Conservation (phyloP, 257 asterid genomes). For the Ilex asprella region DNA sequence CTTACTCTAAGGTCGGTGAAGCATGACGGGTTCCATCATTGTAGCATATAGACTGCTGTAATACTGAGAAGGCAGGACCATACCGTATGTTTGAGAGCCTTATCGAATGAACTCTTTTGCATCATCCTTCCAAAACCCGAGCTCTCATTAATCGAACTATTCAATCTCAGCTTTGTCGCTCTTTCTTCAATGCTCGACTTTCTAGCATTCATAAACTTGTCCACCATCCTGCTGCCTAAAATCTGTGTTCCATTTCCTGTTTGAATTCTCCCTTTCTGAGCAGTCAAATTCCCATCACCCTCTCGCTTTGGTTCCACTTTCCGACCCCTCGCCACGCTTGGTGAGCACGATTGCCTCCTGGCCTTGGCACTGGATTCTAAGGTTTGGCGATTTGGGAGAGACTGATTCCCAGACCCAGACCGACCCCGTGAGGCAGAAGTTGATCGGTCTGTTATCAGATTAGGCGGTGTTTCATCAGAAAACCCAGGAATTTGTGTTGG, state of each 20-base stretch:
- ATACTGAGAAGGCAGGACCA: background rate
- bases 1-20: no score
- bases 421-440: conserved; percentile 2
- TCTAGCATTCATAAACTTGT: conserved; percentile 59
- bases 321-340: conserved; percentile 45
- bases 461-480: conserved; percentile 42
- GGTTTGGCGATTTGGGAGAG: background rate
- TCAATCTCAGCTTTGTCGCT: conserved; percentile 24
- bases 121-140: conserved; percentile 54
- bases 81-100: conserved; percentile 35
- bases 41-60: no score
- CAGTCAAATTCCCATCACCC: conserved; percentile 6
- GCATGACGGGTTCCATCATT: no score
- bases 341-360: conserved; percentile 57
- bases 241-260: conserved; percentile 36
- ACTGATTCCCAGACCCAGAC: conserved; percentile 3
- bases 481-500: conserved; percentile 17
- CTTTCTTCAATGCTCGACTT: conserved; percentile 34
- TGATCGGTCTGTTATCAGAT: conserved; percentile 29
- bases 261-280: conserved; percentile 15
- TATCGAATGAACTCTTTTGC: conserved; percentile 44
- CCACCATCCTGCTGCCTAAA: conserved; percentile 73
- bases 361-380: background rate
- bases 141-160: conserved; percentile 42
- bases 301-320: conserved; percentile 21